Conservation (phyloP, 2,329 filamentous ascomycete species). For the Mollisia scopiformis region DNA sequence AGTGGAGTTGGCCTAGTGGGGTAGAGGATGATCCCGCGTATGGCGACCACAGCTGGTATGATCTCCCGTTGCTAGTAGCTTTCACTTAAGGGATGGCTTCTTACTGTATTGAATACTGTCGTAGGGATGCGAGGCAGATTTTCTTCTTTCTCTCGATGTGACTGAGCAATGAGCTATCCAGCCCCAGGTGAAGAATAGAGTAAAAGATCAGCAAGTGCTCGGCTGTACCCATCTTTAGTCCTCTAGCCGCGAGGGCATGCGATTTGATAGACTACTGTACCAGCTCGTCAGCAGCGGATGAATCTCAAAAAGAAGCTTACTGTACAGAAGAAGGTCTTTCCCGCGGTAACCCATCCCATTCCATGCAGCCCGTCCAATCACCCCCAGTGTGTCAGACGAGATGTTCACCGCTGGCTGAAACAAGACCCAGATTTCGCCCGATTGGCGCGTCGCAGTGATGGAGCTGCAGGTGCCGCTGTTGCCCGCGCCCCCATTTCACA, state of each 20-base stretch:
- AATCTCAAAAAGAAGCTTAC: constrained; percentile 1
- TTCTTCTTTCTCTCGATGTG: neutral
- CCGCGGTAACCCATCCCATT: constrained; percentile 1
- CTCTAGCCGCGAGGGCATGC: too few species aligned
- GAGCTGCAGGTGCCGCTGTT: too few species aligned
- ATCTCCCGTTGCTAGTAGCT: too few species aligned
- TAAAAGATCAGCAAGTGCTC: neutral
- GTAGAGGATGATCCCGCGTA: neutral
- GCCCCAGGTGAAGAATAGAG: neutral
- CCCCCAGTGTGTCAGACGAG: neutral
- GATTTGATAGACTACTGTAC: neutral
- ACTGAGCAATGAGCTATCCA: neutral
- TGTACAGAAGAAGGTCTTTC: constrained; percentile 6
- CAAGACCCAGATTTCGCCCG: too few species aligned
- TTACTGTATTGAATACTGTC: neutral
- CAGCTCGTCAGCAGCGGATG: neutral
- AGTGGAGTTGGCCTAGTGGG: neutral
- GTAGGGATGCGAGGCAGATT: neutral
- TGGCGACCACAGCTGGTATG: neutral
- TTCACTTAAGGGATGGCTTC: too few species aligned
- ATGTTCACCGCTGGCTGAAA: too few species aligned
- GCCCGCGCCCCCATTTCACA: neutral
- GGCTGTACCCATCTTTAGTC: neutral
- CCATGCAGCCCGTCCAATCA: neutral
- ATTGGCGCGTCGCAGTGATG: too few species aligned